Evolutionary conservation across 2,329 filamentous ascomycete genomes (phyloP).

Genomic region (Venturia effusa): DNA sequence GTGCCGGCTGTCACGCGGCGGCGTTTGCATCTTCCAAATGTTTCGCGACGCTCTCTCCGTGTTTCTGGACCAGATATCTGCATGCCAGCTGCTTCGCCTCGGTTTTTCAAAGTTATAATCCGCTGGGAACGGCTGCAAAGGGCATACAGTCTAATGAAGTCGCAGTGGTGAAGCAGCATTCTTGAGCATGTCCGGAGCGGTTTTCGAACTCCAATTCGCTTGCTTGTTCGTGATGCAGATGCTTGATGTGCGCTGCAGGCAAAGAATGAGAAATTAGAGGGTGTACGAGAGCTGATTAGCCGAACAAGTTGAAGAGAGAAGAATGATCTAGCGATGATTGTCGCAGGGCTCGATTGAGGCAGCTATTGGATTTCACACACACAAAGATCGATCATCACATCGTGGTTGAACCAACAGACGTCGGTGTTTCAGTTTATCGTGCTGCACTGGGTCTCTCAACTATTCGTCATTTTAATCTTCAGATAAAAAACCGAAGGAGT

Average conservation of each 20-base stretch:
- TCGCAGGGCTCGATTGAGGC: background rate
- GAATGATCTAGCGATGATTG: background rate
- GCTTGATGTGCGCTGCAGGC: background rate
- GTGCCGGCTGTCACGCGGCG: background rate
- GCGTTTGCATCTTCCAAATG: background rate
- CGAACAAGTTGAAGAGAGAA: background rate
- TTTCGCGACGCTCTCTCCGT: background rate
- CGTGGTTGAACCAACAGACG: background rate
- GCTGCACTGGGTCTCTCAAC: background rate
- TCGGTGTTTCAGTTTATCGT: background rate
- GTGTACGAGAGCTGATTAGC: no score
- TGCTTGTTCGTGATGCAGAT: background rate
- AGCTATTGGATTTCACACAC: background rate
- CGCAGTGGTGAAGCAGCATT: background rate
- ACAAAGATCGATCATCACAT: background rate
- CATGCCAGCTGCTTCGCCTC: background rate
- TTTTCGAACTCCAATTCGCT: background rate
- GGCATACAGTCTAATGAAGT: background rate
- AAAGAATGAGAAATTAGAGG: background rate
- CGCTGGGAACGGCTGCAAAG: background rate
- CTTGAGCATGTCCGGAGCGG: background rate
- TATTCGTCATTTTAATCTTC: background rate
- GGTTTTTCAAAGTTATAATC: background rate
- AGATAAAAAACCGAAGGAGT: background rate
- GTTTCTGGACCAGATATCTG: background rate